Conservation (phyloP, 345 rosid genomes). For the Salix brachista region DNA sequence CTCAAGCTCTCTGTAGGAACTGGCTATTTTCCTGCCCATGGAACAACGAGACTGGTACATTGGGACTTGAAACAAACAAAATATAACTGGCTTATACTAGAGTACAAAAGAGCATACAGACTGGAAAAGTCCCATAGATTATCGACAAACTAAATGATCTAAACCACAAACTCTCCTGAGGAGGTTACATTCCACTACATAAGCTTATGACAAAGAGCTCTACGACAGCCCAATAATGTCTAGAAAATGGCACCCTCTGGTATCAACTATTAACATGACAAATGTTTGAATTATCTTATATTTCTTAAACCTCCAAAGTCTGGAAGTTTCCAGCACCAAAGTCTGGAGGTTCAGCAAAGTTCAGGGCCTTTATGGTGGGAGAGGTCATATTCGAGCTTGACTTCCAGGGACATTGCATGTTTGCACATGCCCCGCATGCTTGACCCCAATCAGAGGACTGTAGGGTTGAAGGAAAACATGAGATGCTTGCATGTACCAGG, state of each 20-base stretch:
- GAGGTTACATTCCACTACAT: background rate
- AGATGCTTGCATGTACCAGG: background rate
- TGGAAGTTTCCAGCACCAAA: too few species aligned
- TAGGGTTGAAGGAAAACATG: too few species aligned
- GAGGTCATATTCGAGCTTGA: background rate
- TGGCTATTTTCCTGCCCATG: constrained; percentile 49
- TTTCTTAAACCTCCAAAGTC: too few species aligned
- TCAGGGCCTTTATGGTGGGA: background rate
- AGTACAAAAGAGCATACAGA: background rate
- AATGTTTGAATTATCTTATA: too few species aligned
- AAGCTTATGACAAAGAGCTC: too few species aligned
- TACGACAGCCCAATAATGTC: too few species aligned
- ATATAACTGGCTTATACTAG: background rate
- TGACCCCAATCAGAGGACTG: too few species aligned
- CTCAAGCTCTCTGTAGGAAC: constrained; percentile 73
- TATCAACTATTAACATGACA: too few species aligned
- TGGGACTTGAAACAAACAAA: background rate
- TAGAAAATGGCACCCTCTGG: too few species aligned
- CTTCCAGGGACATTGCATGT: too few species aligned
- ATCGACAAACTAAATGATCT: background rate
- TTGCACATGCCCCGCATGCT: too few species aligned
- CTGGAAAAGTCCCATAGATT: background rate
- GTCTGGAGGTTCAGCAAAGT: too few species aligned
- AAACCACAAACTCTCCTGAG: background rate
- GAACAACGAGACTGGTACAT: background rate